Evolutionary conservation across 805 yeast genomes (phyloP).

Genomic region (Schizosaccharomyces pombe): DNA sequence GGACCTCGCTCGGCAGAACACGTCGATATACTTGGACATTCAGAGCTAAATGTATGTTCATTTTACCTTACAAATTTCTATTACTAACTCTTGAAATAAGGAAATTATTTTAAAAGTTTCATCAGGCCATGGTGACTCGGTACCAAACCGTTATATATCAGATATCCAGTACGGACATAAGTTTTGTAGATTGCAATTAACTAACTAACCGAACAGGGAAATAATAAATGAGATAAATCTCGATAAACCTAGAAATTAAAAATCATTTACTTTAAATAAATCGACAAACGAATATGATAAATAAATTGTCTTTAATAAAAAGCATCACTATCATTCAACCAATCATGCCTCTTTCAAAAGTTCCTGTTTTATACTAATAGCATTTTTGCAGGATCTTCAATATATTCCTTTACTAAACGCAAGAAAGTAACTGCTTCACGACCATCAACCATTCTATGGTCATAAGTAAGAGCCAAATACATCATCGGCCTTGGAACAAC

Average conservation of each 20-base stretch:
- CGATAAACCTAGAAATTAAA: neutral
- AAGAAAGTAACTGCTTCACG: slow-evolving; percentile 96
- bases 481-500: slow-evolving; percentile 96
- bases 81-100: neutral
- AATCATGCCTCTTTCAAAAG: too few relatives aligned
- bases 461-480: slow-evolving; percentile 96
- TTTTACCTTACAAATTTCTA: neutral
- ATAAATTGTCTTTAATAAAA: neutral
- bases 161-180: neutral
- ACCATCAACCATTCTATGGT: slow-evolving; percentile 93
- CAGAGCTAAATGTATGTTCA: slow-evolving; percentile 49
- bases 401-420: slow-evolving; percentile 84
- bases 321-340: neutral
- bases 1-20: slow-evolving; percentile 96
- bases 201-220: neutral
- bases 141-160: slow-evolving; percentile 22
- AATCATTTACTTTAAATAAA: too few relatives aligned
- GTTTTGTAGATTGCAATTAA: neutral
- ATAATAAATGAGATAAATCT: neutral
- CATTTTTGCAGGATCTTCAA: slow-evolving; percentile 98
- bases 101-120: slow-evolving; percentile 57
- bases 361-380: slow-evolving; percentile 29
- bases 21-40: slow-evolving; percentile 84
- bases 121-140: slow-evolving; percentile 49
- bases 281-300: neutral